These are phyloP conservation scores for Exsudoporus floridanus DNA, from an alignment of 1,284 basidiomycete species.

Conservation along the genomic window DNA sequence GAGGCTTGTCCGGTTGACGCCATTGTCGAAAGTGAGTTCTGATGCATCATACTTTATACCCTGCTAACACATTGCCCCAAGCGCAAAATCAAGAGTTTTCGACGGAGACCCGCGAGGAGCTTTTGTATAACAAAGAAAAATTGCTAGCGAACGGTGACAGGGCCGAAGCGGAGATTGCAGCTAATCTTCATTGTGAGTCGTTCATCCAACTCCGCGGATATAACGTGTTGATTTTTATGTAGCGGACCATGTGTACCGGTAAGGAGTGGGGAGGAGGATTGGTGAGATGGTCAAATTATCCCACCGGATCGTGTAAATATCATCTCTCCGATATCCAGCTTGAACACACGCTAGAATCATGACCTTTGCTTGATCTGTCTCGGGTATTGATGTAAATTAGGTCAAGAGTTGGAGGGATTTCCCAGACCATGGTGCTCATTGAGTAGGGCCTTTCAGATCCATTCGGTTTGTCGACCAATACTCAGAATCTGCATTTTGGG, in stretches of 20 bases:
- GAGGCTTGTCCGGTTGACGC: slow-evolving; percentile 99
- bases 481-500: not conserved
- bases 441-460: not conserved
- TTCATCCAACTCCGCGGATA: slow-evolving; percentile 2
- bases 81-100: slow-evolving; percentile 96
- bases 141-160: slow-evolving; percentile 93
- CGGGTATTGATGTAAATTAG: not conserved
- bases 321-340: slow-evolving; percentile 5
- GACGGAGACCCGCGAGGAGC: slow-evolving; percentile 97
- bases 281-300: slow-evolving; percentile 12
- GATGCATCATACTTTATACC: not conserved
- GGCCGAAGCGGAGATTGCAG: slow-evolving; percentile 95
- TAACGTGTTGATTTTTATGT: slow-evolving; percentile 14
- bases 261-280: slow-evolving; percentile 22
- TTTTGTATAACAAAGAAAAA: slow-evolving; percentile 99
- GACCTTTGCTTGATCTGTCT: slow-evolving; percentile 1
- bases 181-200: slow-evolving; percentile 79
- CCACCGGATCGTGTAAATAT: slow-evolving; percentile 28
- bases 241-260: slow-evolving; percentile 68
- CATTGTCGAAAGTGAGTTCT: slow-evolving; percentile 91
- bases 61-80: slow-evolving; percentile 33
- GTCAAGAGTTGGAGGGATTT: not conserved
- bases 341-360: slow-evolving; percentile 5
- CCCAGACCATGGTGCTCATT: not conserved
- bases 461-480: slow-evolving; percentile 1